Conservation (phyloP, 163 green algal species). For the Chlamydomonas reinhardtii region DNA sequence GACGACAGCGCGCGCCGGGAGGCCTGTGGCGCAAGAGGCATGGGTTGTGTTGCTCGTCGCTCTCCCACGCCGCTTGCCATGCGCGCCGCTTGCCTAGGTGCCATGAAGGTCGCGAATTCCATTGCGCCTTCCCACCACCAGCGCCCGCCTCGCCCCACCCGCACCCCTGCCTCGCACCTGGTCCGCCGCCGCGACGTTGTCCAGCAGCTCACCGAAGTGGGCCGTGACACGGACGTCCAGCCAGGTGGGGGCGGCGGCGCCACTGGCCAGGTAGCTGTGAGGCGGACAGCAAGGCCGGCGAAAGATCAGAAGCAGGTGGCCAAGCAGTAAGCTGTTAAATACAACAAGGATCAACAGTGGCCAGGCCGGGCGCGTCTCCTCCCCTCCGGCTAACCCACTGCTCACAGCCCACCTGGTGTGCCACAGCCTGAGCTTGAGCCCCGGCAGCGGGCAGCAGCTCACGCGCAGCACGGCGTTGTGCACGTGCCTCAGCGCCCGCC, state of each 20-base stretch:
- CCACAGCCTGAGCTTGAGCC: constrained; percentile 17
- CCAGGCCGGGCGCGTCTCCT: no score
- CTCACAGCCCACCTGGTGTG: neutral
- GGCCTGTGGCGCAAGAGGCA: no score
- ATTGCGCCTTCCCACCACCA: no score
- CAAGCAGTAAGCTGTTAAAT: no score
- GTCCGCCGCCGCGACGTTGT: constrained; percentile 9
- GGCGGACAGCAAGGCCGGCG: neutral
- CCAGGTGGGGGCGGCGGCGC: neutral
- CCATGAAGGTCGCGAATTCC: no score
- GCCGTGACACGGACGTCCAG: constrained; percentile 11
- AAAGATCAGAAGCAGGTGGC: no score
- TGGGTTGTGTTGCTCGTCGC: no score
- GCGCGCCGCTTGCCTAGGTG: no score
- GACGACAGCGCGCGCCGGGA: no score
- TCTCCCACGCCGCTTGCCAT: no score
- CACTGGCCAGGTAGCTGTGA: neutral
- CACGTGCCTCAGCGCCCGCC: neutral
- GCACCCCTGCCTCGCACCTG: neutral
- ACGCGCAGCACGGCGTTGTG: neutral
- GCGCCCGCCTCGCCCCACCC: no score
- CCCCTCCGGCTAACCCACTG: neutral
- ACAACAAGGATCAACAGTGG: no score
- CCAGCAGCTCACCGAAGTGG: constrained; percentile 25
- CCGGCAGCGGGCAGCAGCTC: neutral